phyloP scores from a whole-genome alignment of 495 filamentous ascomycete species.

The Aspergillus egyptiacus region DNA sequence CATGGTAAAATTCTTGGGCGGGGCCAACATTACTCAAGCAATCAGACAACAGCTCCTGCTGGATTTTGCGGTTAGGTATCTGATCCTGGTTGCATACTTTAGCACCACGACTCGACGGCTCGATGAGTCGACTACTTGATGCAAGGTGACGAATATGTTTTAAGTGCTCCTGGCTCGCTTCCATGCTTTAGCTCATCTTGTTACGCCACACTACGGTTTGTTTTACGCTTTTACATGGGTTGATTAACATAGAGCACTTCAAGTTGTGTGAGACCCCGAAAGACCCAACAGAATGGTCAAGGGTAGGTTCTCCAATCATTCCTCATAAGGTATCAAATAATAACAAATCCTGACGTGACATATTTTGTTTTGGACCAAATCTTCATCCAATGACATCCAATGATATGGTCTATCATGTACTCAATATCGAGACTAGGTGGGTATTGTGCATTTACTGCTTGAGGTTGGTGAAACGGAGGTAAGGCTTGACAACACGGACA shows the following conservation, averaged over 20 bases:
- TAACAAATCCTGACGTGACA: constrained; percentile 11
- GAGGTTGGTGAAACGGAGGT: constrained; percentile 44
- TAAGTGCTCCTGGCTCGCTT: background rate
- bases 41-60: background rate
- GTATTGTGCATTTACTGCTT: constrained; percentile 27
- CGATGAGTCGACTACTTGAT: background rate
- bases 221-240: too few relatives aligned
- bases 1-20: background rate
- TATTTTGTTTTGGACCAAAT: constrained; percentile 8
- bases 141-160: constrained; percentile 9
- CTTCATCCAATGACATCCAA: constrained; percentile 10
- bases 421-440: constrained; percentile 3
- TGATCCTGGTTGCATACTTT: background rate
- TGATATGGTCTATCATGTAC: constrained; percentile 5
- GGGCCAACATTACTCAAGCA: background rate
- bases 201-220: constrained; percentile 1
- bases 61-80: background rate
- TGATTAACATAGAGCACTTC: too few relatives aligned
- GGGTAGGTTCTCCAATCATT: background rate
- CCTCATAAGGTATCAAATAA: constrained; percentile 20
- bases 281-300: too few relatives aligned
- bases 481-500: constrained; percentile 87
- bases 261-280: too few relatives aligned
- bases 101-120: too few relatives aligned
- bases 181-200: background rate